Base-by-base conservation (phyloP, 1,284 basidiomycete genomes). In the Leccinum fallax region DNA sequence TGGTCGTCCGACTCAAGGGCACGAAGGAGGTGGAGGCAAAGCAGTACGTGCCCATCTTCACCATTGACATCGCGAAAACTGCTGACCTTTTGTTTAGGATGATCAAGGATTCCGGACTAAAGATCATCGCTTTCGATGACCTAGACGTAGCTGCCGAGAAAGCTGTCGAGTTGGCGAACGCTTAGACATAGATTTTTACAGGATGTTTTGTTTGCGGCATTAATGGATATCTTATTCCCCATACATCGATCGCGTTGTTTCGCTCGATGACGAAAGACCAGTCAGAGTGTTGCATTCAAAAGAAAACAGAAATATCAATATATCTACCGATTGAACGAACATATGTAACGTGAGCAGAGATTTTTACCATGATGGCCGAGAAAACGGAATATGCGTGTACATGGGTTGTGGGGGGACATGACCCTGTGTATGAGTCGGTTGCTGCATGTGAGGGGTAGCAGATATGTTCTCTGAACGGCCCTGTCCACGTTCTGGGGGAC, bases 21-120 rank as follows among this genome's bases (percentile, higher is more conserved):
- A 99, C 96, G 26, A 98, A 96, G 79, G 97, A 98, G 78, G 82
- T 81, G 60, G 96, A 98, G 79, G 97, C 97, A 10, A 98, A 98
- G 81, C 82, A 92, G 92, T 95, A 77, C 66, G 90, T 83, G 24
- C 15, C 48, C 57, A 19, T 52, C 36, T 49, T 52, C 48, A 52
- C 57, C 28, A 28, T 55, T 16, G 38, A 13, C 24, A 0, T 19
- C 21, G 30, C 10, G 16, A 43, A 38, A 36, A 21, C 57, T 38
- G 57, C 65, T 62, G 59, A 66, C 55, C 60, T 43, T 2, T 63
- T 55, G 58, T 63, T 19, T 65, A 95, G 94, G 73, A 91, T 97
- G 88, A 97, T 97, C 78, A 89, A 82, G 74, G 86, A 94, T 59
- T 97, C 94, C 53, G 94, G 94, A 57, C 81, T 99, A 71, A 94